Evolutionary conservation across 2,329 filamentous ascomycete species (phyloP).

Genomic region (Chrysoporthe puriensis): DNA sequence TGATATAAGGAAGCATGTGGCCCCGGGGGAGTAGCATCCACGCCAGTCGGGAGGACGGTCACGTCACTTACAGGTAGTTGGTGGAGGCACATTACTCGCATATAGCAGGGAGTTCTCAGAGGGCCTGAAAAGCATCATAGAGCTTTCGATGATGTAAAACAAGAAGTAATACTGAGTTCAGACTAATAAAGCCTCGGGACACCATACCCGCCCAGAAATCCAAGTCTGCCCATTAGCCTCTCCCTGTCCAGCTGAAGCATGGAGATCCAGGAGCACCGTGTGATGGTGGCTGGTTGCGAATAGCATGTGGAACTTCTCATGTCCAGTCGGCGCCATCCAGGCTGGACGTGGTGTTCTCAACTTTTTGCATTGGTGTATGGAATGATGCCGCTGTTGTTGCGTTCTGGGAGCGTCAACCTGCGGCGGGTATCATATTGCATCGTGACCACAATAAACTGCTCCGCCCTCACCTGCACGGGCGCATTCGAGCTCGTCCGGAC

Average conservation of each 20-base stretch:
- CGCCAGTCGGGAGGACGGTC: neutral
- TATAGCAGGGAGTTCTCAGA: too few species aligned
- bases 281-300: too few species aligned
- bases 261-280: too few species aligned
- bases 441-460: neutral
- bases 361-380: neutral
- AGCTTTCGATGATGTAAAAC: too few species aligned
- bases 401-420: neutral
- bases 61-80: neutral
- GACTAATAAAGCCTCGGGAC: too few species aligned
- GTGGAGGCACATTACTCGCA: neutral
- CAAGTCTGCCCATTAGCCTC: too few species aligned
- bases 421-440: conserved; percentile 7
- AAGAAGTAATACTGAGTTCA: too few species aligned
- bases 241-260: too few species aligned
- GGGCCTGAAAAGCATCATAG: too few species aligned
- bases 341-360: neutral
- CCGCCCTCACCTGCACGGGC: neutral
- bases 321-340: neutral
- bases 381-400: neutral
- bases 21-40: neutral
- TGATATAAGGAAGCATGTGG: neutral
- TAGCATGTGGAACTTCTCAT: too few species aligned
- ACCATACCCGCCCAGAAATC: too few species aligned
- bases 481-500: too few species aligned